Evolutionary conservation across 768 basidiomycete genomes (phyloP), one percentile per base, ranked within the genome.

Genomic region (Clavulina sp.): DNA sequence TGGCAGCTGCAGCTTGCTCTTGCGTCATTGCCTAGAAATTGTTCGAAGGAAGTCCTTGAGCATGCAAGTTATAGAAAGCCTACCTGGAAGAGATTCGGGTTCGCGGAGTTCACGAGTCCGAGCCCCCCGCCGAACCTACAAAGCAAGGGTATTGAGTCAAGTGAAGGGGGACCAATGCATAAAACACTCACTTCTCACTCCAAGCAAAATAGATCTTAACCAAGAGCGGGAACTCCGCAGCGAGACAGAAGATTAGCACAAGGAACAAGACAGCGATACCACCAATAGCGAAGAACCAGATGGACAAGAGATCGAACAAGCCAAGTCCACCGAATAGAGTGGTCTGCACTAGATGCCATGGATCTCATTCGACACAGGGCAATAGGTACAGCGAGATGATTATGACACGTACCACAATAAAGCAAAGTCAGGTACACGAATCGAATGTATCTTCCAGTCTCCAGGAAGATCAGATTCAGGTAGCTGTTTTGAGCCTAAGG

Each of bases 1-100:
- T 52, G 24, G 52, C 52, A n/a, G 52, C 52, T 6, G 16, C 3
- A 6, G 44, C 52, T 36, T 53, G 52, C 29, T 26, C 52, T 30
- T 4, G 13, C 19, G n/a, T 52, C n/a, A 52, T 38, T 13, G 52
- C 51, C 6, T 53, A 13, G 31, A 53, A 53, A 46, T 46, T 46
- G 13, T 38, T 19, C 19, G 19, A 19, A 38, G 34, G 34, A n/a
- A n/a, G 9, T 38, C 34, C 9, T 9, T 38, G 19, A 38, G 19
- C 19, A 38, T 38, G 34, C 9, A 38, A 19, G 9, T 38, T 9
- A 9, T 38, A 9, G 9, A 38, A 38, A 9, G 9, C 34, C 9
- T 38, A 19, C 9, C 19, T 19, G 19, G 9, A 19, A 38, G 34
- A 19, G 19, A 19, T 9, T 19, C 9, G 9, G 34, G 9, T 38